A percentile compares a stretch with the other conserved stretches of the same genome.
Conservation (phyloP, 768 basidiomycete species). For the Pleurotus giganteus region DNA sequence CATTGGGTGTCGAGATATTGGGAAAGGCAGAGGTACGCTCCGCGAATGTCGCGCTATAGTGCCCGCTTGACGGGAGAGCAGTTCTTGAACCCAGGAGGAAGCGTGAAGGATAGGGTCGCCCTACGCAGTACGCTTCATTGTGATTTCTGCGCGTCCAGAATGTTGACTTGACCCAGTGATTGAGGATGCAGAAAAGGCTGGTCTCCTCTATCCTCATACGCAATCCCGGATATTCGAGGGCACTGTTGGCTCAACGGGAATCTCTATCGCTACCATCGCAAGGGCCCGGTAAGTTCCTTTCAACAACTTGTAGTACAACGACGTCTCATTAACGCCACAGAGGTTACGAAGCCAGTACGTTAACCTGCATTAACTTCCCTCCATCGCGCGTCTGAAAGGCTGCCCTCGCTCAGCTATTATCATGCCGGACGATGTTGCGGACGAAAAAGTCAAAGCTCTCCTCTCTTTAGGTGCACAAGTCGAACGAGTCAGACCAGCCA, state of each 20-base stretch:
- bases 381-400: slow-evolving; percentile 9
- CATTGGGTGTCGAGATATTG: slow-evolving; percentile 89
- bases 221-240: slow-evolving; percentile 96
- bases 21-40: slow-evolving; percentile 85
- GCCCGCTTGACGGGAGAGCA: slow-evolving; percentile 26
- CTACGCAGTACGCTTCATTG: slow-evolving; percentile 62
- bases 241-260: slow-evolving; percentile 94
- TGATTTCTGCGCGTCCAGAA: not conserved
- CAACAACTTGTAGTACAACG: slow-evolving; percentile 2
- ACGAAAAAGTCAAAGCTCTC: slow-evolving; percentile 88
- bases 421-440: slow-evolving; percentile 86
- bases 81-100: slow-evolving; percentile 97
- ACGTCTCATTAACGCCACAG: slow-evolving; percentile 33
- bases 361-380: slow-evolving; percentile 4
- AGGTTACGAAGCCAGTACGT: slow-evolving; percentile 84
- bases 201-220: slow-evolving; percentile 80
- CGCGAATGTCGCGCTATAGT: not conserved
- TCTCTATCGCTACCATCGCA: slow-evolving; percentile 93
- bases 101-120: slow-evolving; percentile 97
- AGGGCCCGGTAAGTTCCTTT: slow-evolving; percentile 62
- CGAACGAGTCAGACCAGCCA: slow-evolving; percentile 87
- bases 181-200: slow-evolving; percentile 84
- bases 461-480: slow-evolving; percentile 85
- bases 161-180: slow-evolving; percentile 60
- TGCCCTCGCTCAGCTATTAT: slow-evolving; percentile 61